Base-by-base conservation (phyloP, 2,329 filamentous ascomycete species). In the Bisporella sp. region DNA sequence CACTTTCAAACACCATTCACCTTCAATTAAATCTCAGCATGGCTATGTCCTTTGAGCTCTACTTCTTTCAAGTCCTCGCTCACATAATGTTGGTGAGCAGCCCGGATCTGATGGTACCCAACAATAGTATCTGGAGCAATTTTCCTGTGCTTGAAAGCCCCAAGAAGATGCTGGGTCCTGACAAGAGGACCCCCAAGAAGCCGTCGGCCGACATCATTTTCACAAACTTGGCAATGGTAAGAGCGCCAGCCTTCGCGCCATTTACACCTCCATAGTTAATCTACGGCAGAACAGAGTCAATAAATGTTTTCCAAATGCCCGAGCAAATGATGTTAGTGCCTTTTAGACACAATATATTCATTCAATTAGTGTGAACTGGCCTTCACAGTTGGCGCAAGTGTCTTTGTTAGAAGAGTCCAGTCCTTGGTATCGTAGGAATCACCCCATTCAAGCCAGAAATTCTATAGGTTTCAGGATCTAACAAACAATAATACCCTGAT, bases 261-360 rank as follows among this genome's bases (percentile, higher is more conserved):
- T 80, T 74, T 65, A 84, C 79, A 40, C 76, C 74, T 46, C 77
- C 78, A 75, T 90, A 90, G 73, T 90, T 86, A 39, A 63, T 21
- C 21, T 21, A 21, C 21, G 21, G 3, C 21, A 21, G 2, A 21
- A 21, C 3, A 21, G 21, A 21, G 3, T 21, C 21, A 21, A 21
- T 21, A 21, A 21, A 21, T 21, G 21, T 3, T 21, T 21, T 21
- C 21, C 21, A 21, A 21, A 21, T 21, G 21, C 21, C 21, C 21
- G 21, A 21, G 21, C 21, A 21, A 21, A 2, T 21, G 21, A 3
- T 3, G 21, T 21, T 21, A 21, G 21, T 21, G 21, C 21, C 21
- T 21, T 21, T 21, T 21, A 21, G 21, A 21, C 21, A 21, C 21
- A 21, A 21, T 21, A 3, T 3, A 21, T 21, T 21, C 21, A 21